Conservation (phyloP, 192 early-diverging fungal genomes). For the Umbelopsis isabellina region DNA sequence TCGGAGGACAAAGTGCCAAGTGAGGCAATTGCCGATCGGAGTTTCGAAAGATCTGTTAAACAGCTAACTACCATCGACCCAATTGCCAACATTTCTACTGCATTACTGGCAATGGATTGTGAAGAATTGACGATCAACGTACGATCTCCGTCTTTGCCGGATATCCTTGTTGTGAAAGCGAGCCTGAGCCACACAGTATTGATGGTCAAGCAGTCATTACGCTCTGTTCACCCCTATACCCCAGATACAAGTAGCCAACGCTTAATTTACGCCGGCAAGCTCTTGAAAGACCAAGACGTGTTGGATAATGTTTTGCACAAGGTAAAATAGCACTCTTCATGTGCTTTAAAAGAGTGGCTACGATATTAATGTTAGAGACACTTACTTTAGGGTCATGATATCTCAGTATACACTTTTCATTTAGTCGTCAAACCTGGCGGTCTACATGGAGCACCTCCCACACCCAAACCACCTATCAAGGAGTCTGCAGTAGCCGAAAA, state of each 20-base stretch:
- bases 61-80: background rate
- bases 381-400: constrained; percentile 22
- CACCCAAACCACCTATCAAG: background rate
- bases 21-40: background rate
- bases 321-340: no score
- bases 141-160: constrained; percentile 36
- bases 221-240: constrained; percentile 32
- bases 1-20: background rate
- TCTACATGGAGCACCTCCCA: background rate
- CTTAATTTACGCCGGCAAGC: constrained; percentile 39
- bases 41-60: background rate
- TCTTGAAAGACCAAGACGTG: constrained; percentile 29
- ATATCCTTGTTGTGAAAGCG: constrained; percentile 25
- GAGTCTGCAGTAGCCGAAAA: background rate
- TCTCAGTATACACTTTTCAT: constrained; percentile 35
- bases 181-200: constrained; percentile 11
- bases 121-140: constrained; percentile 30
- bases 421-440: constrained; percentile 41
- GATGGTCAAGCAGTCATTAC: constrained; percentile 28
- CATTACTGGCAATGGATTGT: background rate
- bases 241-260: constrained; percentile 36
- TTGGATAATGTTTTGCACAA: constrained; percentile 30
- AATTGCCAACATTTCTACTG: background rate
- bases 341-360: no score
- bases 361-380: no score